A percentile compares a stretch with the other conserved stretches of the same genome.
Evolutionary conservation across 192 early-diverging fungal species (phyloP).

Genomic region (Cetraspora pellucida): DNA sequence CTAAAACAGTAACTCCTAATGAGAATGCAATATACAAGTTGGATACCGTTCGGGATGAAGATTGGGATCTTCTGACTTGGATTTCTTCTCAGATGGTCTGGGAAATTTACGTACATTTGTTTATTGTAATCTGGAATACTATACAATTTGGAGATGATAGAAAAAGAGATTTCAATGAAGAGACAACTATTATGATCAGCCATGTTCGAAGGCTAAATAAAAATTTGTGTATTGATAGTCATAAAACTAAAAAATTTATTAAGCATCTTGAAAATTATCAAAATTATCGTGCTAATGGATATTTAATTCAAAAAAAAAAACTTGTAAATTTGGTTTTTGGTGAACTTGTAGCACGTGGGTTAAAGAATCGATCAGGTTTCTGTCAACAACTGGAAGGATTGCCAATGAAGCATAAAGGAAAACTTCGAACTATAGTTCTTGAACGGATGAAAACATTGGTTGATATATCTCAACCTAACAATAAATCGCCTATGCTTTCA

Average conservation of each 20-base stretch:
- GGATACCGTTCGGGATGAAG: neutral
- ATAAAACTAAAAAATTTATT: neutral
- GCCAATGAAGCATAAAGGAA: neutral
- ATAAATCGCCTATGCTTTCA: neutral
- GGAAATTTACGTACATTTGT: neutral
- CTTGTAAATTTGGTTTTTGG: neutral
- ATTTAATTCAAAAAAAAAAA: neutral
- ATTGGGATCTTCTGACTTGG: neutral
- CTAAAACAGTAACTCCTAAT: too few species aligned
- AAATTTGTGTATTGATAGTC: neutral
- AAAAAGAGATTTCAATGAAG: too few species aligned
- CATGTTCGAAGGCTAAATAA: neutral
- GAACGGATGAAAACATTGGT: neutral
- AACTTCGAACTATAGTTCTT: neutral
- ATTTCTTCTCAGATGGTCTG: neutral
- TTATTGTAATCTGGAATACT: neutral
- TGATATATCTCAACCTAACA: neutral
- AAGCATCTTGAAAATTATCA: neutral
- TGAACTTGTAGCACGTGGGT: neutral
- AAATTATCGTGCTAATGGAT: neutral
- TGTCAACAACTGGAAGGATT: neutral
- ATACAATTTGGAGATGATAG: too few species aligned
- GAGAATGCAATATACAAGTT: neutral
- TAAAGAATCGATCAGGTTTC: neutral
- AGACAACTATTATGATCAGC: neutral